Evolutionary conservation across 306 rosid species (phyloP).

Genomic region (Quercus cerris): DNA sequence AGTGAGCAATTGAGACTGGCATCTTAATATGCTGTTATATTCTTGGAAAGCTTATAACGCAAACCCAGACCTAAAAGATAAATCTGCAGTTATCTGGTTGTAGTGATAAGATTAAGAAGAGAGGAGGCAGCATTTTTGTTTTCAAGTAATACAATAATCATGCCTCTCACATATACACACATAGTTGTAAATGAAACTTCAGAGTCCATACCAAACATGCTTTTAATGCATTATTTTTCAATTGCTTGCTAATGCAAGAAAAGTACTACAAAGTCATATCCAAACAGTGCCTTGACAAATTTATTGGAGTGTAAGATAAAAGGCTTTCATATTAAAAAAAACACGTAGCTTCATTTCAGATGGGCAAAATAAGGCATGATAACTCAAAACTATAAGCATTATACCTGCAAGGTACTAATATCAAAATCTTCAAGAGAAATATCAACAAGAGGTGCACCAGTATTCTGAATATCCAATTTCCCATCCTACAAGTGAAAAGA

Average conservation of each 20-base stretch:
- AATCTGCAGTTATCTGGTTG: background rate
- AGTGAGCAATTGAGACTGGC: background rate
- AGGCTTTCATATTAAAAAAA: background rate
- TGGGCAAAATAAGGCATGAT: background rate
- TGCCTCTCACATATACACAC: background rate
- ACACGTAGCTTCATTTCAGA: background rate
- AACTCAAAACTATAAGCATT: background rate
- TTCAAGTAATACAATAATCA: background rate
- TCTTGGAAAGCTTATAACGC: background rate
- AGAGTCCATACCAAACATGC: background rate
- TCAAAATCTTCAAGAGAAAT: constrained; percentile 58
- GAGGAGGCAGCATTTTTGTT: background rate
- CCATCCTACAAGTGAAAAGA: constrained; percentile 47
- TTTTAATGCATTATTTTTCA: background rate
- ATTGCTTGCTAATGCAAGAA: background rate
- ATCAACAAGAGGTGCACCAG: constrained; percentile 46
- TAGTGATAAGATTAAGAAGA: background rate
- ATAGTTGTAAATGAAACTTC: background rate
- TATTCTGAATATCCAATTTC: constrained; percentile 43
- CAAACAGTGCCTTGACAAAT: background rate
- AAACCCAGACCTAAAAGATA: background rate
- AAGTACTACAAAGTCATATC: background rate
- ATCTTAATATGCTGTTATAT: background rate
- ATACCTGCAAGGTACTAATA: constrained; percentile 70
- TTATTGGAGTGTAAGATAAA: background rate